Evolutionary conservation across 805 yeast genomes (phyloP), one percentile per base, ranked within the genome.

Genomic region (Crinitomyces ghanaensis): DNA sequence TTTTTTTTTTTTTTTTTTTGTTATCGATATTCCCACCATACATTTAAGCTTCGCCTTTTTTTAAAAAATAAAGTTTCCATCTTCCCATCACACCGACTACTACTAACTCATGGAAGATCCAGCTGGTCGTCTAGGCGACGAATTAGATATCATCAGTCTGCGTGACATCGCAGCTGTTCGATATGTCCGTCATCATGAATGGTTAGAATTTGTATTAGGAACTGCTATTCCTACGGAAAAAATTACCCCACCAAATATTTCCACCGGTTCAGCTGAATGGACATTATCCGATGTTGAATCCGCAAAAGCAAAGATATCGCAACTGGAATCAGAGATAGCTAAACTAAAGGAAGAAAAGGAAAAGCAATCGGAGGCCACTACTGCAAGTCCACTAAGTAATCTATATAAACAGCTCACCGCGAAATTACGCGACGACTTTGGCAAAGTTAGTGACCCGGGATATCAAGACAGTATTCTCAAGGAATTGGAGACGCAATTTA

Each of bases 161-260:
- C 48, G 66, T 9, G 63, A 62, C 31, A 56, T 62, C n/a, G 58
- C 65, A 12, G 57, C 62, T 18, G 53, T 56, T 27, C 48, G 67
- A 14, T 62, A 57, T 33, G 59, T 61, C 11, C 47, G 64, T 14
- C 63, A 62, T 38, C 65, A 62, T 39, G 67, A 62, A 36, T 62
- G 66, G 65, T 56, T 62, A 45, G 63, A 58, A 38, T 56, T 57
- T 20, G 52, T 59, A 2, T 38, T 63, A 11, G 66, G 63, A 11
- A 45, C 54, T 19, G 59, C 62, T 2, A 33, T 52, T 17, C 51
- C 57, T 13, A 44, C 49, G 3, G 35, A 40, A 14, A 42, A 45
- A 11, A 45, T 53, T 15, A 35, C 35, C 15, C 39, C 36, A 14
- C 46, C 43, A 25, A 40, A 23, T 35, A 39, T 32, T 26, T 23